Evolutionary conservation across 202 grass and related monocot species (phyloP).

Genomic region (Schoenoplectus triqueter): DNA sequence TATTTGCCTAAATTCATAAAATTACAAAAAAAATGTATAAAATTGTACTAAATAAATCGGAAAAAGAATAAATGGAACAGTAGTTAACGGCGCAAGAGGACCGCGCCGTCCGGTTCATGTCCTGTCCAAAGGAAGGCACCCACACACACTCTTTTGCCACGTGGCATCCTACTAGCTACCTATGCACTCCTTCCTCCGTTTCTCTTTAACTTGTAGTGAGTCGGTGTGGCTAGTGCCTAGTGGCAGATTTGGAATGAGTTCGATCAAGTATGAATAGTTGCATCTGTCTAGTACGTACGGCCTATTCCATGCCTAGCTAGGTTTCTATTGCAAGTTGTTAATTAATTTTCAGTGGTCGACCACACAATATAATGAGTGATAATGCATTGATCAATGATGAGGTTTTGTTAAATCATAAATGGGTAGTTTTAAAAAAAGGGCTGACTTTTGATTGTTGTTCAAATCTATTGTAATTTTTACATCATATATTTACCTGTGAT

Average conservation of each 20-base stretch:
- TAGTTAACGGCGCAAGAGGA: conserved; percentile 41
- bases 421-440: too few species aligned
- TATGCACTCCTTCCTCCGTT: background rate
- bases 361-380: conserved; percentile 6
- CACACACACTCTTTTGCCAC: conserved; percentile 12
- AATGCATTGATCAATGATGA: background rate
- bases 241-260: conserved; percentile 28
- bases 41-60: background rate
- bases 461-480: background rate
- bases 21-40: background rate
- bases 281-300: background rate
- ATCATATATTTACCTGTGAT: background rate
- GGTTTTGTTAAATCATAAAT: too few species aligned
- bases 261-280: conserved; percentile 14
- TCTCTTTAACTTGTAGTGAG: background rate
- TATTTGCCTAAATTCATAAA: background rate
- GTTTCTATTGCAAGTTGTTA: background rate
- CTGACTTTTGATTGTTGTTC: background rate
- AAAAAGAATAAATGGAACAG: conserved; percentile 28
- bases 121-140: conserved; percentile 29
- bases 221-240: background rate
- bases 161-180: background rate
- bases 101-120: conserved; percentile 50
- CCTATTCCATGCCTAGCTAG: background rate
- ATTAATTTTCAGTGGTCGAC: too few species aligned